A percentile compares a stretch with the other conserved stretches of the same genome.
These are phyloP conservation scores for Metarhizium sp. DNA, from an alignment of 2,329 filamentous ascomycete species.

Conservation along the genomic window DNA sequence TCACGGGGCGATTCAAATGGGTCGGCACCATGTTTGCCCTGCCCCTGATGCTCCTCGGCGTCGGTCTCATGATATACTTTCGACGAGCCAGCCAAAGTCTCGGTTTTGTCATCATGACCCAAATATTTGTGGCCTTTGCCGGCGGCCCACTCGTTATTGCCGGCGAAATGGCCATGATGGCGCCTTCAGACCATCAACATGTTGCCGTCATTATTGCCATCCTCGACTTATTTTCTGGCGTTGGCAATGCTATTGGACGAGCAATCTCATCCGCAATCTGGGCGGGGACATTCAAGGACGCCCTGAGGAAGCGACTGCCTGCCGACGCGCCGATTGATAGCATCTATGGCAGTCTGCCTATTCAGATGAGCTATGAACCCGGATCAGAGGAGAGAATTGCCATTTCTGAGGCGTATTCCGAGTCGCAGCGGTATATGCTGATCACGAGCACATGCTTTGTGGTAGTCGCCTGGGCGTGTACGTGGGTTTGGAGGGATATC, in stretches of 20 bases:
- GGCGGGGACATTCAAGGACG: slow-evolving; percentile 47
- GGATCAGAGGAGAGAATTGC: neutral
- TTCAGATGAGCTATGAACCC: slow-evolving; percentile 39
- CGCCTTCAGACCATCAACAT: no score
- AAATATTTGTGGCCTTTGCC: no score
- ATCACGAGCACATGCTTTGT: neutral
- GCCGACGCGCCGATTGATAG: slow-evolving; percentile 12
- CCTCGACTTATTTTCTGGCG: slow-evolving; percentile 43
- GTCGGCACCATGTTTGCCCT: slow-evolving; percentile 37
- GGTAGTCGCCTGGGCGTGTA: neutral
- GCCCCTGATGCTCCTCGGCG: slow-evolving; percentile 17
- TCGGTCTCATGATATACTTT: no score
- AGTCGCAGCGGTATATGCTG: slow-evolving; percentile 2
- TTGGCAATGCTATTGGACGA: slow-evolving; percentile 51
- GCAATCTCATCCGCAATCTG: slow-evolving; percentile 56
- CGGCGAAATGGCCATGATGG: no score
- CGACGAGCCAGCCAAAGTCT: no score
- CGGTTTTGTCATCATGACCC: no score
- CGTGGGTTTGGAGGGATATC: slow-evolving; percentile 1
- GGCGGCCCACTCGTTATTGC: no score
- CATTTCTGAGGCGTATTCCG: slow-evolving; percentile 1
- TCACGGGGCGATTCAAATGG: slow-evolving; percentile 41
- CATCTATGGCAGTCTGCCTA: slow-evolving; percentile 40
- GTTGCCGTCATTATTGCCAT: slow-evolving; percentile 37
- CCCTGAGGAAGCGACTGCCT: slow-evolving; percentile 41